phyloP scores from a whole-genome alignment of 2,329 filamentous ascomycete genomes.

The Fusarium sp. region DNA sequence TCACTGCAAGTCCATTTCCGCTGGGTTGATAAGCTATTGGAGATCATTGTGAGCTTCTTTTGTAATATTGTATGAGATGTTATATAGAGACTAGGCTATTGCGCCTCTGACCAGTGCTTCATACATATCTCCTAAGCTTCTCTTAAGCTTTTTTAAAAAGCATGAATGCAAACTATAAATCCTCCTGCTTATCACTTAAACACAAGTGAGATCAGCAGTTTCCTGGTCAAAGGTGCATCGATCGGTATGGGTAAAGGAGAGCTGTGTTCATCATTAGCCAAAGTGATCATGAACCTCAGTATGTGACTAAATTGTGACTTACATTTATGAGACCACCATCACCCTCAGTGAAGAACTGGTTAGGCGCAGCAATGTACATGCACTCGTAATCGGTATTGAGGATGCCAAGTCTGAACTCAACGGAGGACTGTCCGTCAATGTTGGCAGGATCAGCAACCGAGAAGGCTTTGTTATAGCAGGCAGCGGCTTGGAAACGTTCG shows the following conservation, averaged over 20 bases:
- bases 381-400: conserved; percentile 17
- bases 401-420: background rate
- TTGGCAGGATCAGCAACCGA: conserved; percentile 6
- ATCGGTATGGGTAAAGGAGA: conserved; percentile 4
- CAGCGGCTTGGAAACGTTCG: background rate
- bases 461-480: conserved; percentile 3
- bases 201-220: conserved; percentile 6
- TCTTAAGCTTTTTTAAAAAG: fast-evolving
- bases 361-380: conserved; percentile 13
- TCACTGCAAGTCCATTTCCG: fast-evolving
- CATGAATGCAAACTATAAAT: no score
- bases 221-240: conserved; percentile 1
- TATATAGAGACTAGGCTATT: background rate
- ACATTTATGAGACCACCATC: conserved; percentile 12
- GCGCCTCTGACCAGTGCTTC: fast-evolving
- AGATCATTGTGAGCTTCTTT: fast-evolving
- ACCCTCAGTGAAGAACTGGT: conserved; percentile 6
- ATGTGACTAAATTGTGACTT: background rate
- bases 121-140: fast-evolving
- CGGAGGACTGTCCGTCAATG: conserved; percentile 5
- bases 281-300: fast-evolving
- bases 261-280: background rate
- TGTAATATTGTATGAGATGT: fast-evolving
- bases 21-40: fast-evolving
- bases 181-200: background rate